Evolutionary conservation across 2,329 filamentous ascomycete genomes (phyloP).

Genomic region (Colletotrichum sp.): DNA sequence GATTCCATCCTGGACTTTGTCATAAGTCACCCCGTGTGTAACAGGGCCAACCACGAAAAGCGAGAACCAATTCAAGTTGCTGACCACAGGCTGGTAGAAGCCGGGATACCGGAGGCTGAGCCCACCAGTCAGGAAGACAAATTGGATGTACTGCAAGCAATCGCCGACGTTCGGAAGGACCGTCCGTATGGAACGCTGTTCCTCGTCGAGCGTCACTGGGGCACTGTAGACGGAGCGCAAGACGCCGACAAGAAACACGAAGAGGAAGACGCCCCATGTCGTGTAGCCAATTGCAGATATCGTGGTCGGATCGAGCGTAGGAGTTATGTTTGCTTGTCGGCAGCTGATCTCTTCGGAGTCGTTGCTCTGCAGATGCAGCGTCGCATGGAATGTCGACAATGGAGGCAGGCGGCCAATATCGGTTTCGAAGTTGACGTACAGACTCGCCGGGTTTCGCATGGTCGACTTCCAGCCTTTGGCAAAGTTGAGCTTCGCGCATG

Average conservation of each 20-base stretch:
- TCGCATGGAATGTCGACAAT: conserved; percentile 20
- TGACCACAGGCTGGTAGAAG: conserved; percentile 74
- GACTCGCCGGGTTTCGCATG: background rate
- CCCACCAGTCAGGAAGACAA: conserved; percentile 72
- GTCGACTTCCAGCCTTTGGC: background rate
- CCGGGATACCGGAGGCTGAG: conserved; percentile 76
- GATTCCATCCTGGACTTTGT: conserved; percentile 54
- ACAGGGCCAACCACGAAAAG: conserved; percentile 60
- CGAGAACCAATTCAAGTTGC: conserved; percentile 69
- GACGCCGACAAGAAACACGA: conserved; percentile 21
- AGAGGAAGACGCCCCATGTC: conserved; percentile 21
- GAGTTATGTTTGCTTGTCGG: conserved; percentile 22
- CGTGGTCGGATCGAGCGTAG: conserved; percentile 1
- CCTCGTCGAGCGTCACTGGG: background rate
- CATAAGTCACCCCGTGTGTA: conserved; percentile 26
- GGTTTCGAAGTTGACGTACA: background rate
- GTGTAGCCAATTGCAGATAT: conserved; percentile 16
- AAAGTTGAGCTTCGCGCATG: background rate
- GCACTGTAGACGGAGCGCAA: background rate
- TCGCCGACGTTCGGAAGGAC: conserved; percentile 38
- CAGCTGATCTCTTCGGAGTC: conserved; percentile 11
- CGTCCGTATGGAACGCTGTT: background rate
- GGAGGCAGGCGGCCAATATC: conserved; percentile 13
- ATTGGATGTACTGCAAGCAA: conserved; percentile 79
- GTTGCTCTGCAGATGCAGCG: conserved; percentile 2